phyloP scores from a whole-genome alignment of 75 land plant species.

The Pseudotsuga menziesii region DNA sequence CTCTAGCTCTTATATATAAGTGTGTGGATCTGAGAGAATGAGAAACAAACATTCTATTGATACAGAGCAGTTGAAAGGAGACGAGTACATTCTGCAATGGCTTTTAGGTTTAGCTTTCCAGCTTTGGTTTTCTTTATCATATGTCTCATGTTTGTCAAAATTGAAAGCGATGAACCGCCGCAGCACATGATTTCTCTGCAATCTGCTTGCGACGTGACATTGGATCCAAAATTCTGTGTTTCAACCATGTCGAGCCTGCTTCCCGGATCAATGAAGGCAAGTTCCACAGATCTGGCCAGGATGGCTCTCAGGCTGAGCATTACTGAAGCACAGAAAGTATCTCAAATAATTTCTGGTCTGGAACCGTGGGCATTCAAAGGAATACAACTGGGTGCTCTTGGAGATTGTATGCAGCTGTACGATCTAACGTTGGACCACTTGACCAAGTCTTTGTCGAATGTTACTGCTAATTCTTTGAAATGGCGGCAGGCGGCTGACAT shows the following conservation, averaged over 20 bases:
- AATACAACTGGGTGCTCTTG: constrained; percentile 21
- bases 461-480: too few relatives aligned
- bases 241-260: not conserved
- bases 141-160: not conserved
- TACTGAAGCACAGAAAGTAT: not conserved
- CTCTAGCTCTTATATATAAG: too few relatives aligned
- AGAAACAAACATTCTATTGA: too few relatives aligned
- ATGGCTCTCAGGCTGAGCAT: not conserved
- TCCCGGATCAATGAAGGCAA: not conserved
- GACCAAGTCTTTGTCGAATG: too few relatives aligned
- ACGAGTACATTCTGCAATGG: not conserved
- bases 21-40: too few relatives aligned
- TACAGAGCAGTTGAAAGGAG: too few relatives aligned
- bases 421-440: too few relatives aligned
- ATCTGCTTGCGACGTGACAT: constrained; percentile 3
- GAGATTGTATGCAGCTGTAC: not conserved
- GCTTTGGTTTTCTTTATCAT: not conserved
- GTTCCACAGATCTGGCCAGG: not conserved
- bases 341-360: not conserved
- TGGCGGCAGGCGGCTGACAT: too few relatives aligned
- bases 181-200: not conserved
- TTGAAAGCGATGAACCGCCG: not conserved
- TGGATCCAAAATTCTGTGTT: not conserved
- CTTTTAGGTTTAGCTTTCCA: not conserved
- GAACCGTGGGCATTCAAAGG: not conserved